Conservation (phyloP, 768 basidiomycete species). For the Boletus rubescentipes region DNA sequence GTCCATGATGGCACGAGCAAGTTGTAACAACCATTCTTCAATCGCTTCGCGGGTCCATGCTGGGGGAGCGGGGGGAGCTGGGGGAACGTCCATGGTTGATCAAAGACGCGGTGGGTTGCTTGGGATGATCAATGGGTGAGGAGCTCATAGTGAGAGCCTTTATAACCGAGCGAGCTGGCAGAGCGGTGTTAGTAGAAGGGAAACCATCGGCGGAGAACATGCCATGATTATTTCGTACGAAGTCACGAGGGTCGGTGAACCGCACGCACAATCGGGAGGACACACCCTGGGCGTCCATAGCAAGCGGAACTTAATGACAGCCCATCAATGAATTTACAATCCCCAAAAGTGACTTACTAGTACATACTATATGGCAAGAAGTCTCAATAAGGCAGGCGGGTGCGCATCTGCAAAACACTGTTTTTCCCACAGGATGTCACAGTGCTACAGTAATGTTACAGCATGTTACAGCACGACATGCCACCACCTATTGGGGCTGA, state of each 20-base stretch:
- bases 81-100: conserved; percentile 7
- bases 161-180: conserved; percentile 14
- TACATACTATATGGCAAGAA: too few species aligned
- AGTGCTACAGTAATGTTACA: too few species aligned
- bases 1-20: conserved; percentile 20
- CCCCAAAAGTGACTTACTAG: too few species aligned
- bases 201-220: not conserved
- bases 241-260: not conserved
- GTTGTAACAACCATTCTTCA: conserved; percentile 29
- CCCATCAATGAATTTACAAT: too few species aligned
- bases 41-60: conserved; percentile 25
- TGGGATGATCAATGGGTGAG: not conserved
- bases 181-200: conserved; percentile 1
- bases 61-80: conserved; percentile 27
- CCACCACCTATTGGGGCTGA: too few species aligned
- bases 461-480: too few species aligned
- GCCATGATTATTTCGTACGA: not conserved
- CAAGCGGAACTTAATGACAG: too few species aligned
- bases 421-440: too few species aligned
- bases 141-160: not conserved
- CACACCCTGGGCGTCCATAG: too few species aligned
- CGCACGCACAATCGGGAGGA: not conserved
- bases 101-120: not conserved
- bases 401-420: too few species aligned
- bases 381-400: too few species aligned